Evolutionary conservation across 2,329 filamentous ascomycete species (phyloP).

Genomic region (Stachybotrys elegans): DNA sequence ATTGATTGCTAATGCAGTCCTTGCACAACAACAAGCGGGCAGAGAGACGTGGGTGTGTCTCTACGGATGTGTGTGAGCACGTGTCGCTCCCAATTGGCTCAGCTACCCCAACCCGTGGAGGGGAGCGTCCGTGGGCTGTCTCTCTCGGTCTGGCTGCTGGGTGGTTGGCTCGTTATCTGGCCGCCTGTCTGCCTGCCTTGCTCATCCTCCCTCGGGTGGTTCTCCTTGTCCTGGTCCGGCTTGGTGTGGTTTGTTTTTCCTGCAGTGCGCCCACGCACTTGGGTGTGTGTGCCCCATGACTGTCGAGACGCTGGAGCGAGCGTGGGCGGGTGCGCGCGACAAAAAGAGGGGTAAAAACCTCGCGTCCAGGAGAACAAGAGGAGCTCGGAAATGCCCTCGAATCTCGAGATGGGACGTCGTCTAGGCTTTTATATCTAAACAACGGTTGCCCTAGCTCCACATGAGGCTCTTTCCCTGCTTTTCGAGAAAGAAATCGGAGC

Average conservation of each 20-base stretch:
- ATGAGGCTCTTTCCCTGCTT: slow-evolving; percentile 15
- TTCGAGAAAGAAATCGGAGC: slow-evolving; percentile 11
- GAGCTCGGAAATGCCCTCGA: neutral
- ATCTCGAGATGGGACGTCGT: neutral
- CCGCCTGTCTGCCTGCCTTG: neutral
- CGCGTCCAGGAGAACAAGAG: neutral
- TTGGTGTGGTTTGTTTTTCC: too few relatives aligned
- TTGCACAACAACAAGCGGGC: too few relatives aligned
- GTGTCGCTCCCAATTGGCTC: slow-evolving; percentile 2
- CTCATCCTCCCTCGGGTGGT: neutral
- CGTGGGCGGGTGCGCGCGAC: too few relatives aligned
- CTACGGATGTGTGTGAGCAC: neutral
- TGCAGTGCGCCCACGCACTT: too few relatives aligned
- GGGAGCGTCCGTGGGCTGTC: too few relatives aligned
- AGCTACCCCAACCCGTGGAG: neutral
- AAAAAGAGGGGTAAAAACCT: too few relatives aligned
- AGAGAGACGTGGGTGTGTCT: too few relatives aligned
- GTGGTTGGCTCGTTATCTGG: too few relatives aligned
- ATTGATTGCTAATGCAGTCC: too few relatives aligned
- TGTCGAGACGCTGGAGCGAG: too few relatives aligned
- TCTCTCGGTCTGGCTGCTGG: too few relatives aligned
- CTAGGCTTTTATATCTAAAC: neutral
- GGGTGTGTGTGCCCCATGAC: too few relatives aligned
- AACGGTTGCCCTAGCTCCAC: slow-evolving; percentile 13
- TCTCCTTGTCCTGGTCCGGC: neutral